A percentile compares a stretch with the other conserved stretches of the same genome.
Conservation (phyloP, 805 yeast genomes). For the Candida ascalaphidarum region DNA sequence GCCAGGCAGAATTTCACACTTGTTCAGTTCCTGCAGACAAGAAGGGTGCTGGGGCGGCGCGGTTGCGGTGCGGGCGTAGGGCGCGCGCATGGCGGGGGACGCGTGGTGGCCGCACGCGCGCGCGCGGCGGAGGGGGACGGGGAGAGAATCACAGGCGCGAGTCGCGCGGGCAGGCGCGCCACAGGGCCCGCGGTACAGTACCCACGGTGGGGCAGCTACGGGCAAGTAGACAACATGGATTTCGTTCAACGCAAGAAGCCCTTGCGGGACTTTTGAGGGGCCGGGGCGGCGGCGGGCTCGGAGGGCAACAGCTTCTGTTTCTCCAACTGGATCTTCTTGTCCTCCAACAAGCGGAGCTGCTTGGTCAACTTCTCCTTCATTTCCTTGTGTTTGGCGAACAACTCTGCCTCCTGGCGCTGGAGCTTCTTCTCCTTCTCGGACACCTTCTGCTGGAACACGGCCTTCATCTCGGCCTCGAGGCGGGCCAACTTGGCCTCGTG, state of each 20-base stretch:
- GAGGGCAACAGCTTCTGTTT: conserved; percentile 43
- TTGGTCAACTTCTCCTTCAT: conserved; percentile 90
- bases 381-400: conserved; percentile 91
- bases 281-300: conserved; percentile 38
- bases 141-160: too few species aligned
- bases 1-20: too few species aligned
- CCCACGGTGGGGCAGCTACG: too few species aligned
- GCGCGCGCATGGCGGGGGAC: too few species aligned
- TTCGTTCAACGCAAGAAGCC: conserved; percentile 61
- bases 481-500: conserved; percentile 92
- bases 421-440: conserved; percentile 94
- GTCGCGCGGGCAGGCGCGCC: too few species aligned
- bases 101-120: too few species aligned
- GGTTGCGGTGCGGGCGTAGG: too few species aligned
- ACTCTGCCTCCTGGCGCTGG: conserved; percentile 93
- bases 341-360: conserved; percentile 86
- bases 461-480: conserved; percentile 95
- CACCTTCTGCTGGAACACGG: conserved; percentile 93
- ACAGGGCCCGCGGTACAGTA: too few species aligned
- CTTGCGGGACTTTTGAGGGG: conserved; percentile 53
- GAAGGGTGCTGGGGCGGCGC: too few species aligned
- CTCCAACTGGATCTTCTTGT: conserved; percentile 77
- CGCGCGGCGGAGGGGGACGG: too few species aligned
- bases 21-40: too few species aligned
- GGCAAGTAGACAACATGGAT: too few species aligned